Percentiles rank a stretch among this genome's conserved stretches.
These are phyloP conservation scores for Phylloporus sp. DNA, from an alignment of 1,284 basidiomycete species.

Conservation along the genomic window DNA sequence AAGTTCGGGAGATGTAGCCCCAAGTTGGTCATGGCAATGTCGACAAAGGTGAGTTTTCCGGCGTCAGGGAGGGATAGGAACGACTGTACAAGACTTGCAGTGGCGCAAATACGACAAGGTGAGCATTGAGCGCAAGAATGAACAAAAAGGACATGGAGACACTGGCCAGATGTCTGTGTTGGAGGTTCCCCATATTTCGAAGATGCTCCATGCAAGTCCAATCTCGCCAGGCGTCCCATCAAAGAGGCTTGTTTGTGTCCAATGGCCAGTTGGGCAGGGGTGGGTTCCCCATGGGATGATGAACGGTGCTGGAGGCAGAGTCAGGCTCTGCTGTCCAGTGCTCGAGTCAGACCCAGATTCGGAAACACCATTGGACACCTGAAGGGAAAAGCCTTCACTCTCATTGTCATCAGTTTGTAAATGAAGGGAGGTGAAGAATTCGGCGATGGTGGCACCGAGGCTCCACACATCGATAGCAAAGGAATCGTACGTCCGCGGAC, in stretches of 20 bases:
- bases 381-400: conserved; percentile 24
- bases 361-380: background rate
- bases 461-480: conserved; percentile 87
- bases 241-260: conserved; percentile 69
- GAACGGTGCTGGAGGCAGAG: conserved; percentile 20
- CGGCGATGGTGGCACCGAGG: conserved; percentile 73
- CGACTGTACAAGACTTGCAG: conserved; percentile 38
- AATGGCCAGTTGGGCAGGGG: conserved; percentile 38
- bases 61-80: conserved; percentile 68
- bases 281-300: conserved; percentile 42
- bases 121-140: too few species aligned
- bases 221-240: conserved; percentile 74
- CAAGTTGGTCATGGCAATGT: conserved; percentile 52
- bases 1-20: conserved; percentile 58
- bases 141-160: conserved; percentile 8
- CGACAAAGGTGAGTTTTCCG: conserved; percentile 58
- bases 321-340: conserved; percentile 5
- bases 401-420: conserved; percentile 43
- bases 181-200: conserved; percentile 79
- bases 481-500: conserved; percentile 71
- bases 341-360: conserved; percentile 11
- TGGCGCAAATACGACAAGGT: background rate
- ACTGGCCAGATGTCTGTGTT: conserved; percentile 73
- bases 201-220: conserved; percentile 85
- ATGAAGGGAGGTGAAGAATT: conserved; percentile 77